Evolutionary conservation across 1,139 yeast species (phyloP), one percentile per base, ranked within the genome.

Genomic region (Candida pseudocylindracea): DNA sequence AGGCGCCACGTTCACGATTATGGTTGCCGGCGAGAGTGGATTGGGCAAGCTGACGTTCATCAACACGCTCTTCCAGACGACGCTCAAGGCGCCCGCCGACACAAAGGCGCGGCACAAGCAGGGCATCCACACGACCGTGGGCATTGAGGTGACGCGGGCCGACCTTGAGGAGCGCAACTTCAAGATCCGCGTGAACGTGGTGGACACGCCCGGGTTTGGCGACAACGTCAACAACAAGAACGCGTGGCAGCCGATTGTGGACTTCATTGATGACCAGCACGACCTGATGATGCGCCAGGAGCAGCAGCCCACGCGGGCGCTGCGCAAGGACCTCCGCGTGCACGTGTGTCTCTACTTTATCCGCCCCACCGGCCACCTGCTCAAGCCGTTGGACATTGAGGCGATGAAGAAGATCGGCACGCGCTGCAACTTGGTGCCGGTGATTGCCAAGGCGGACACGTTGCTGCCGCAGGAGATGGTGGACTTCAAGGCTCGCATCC

Each of bases 181-280:
- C 58, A 69, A 67, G 45, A 65, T 88, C 43, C 70, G 91, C 39
- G 67, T 91, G 41, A 88, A 88, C 46, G 66, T 88, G 38, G 72
- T 91, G 44, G 99, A 88, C 54, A 88, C 98, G 8, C 98, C 98
- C 12, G 98, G 98, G 2, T 83, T 88, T 50, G 99, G 98, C 39
- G 94, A 85, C 55, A 81, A 83, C 50, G 92, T 88, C 45, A 78
- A 88, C 60, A 88, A 88, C 56, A 71, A 67, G 45, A 88, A 80
- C 48, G 70, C 93, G 34, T 91, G 95, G 95, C 78, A 76, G 43
- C 88, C 95, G 29, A 73, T 91, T 44, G 67, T 83, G 37, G 95
- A 85, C 51, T 88, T 85, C 47, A 68, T 88, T 40, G 98, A 88
- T 53, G 98, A 88, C 54, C 98, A 88, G 60, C 95, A 88, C 50